Conservation (phyloP, 2,329 filamentous ascomycete species). For the Fusarium aywerte region DNA sequence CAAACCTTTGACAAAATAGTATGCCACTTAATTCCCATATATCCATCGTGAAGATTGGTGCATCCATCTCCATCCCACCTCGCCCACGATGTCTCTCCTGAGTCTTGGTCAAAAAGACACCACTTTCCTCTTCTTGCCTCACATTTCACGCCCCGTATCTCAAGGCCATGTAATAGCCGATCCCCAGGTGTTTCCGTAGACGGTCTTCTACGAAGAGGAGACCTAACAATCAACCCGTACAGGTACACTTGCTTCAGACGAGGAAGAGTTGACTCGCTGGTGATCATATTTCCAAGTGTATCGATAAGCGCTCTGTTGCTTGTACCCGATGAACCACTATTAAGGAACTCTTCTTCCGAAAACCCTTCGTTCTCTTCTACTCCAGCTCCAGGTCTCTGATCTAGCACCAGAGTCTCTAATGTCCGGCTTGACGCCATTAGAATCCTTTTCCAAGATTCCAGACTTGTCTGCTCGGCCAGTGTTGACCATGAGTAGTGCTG, state of each 20-base stretch:
- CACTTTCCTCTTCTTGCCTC: slow-evolving; percentile 14
- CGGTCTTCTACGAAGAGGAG: background rate
- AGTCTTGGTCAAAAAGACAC: slow-evolving; percentile 23
- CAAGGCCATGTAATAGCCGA: background rate
- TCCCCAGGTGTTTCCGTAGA: background rate
- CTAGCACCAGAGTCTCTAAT: slow-evolving; percentile 24
- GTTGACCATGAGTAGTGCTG: slow-evolving; percentile 25
- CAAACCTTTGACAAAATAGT: background rate
- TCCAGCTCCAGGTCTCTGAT: slow-evolving; percentile 25
- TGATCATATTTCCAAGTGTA: background rate
- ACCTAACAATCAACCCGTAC: slow-evolving; percentile 5
- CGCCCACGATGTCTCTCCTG: background rate
- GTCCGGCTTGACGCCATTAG: background rate
- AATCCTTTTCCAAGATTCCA: slow-evolving; percentile 4
- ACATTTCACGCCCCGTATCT: background rate
- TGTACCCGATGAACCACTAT: background rate
- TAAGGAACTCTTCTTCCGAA: slow-evolving; percentile 20
- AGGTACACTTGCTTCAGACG: slow-evolving; percentile 8
- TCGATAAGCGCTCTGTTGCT: background rate
- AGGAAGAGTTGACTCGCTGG: background rate
- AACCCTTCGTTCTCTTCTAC: slow-evolving; percentile 14
- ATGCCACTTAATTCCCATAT: slow-evolving; percentile 17
- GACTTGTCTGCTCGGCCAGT: background rate
- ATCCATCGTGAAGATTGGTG: slow-evolving; percentile 4
- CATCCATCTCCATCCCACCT: slow-evolving; percentile 15